Evolutionary conservation across 495 filamentous ascomycete species (phyloP).

Genomic region (Geoglossum glabrum): DNA sequence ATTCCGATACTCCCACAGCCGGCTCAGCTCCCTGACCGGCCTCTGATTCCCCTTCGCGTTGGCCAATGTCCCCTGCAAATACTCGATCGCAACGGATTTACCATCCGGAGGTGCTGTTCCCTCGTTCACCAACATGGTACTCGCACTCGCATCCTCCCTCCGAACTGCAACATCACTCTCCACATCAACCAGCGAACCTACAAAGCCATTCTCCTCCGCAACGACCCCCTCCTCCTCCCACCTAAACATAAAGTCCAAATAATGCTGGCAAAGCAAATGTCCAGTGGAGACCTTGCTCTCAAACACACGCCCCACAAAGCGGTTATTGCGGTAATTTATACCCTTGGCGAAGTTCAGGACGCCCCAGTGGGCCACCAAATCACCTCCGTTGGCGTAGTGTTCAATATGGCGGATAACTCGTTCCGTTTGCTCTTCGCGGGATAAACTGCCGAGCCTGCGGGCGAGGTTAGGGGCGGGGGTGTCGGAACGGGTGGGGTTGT

Average conservation of each 20-base stretch:
- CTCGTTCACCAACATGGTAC: constrained; percentile 4
- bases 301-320: constrained; percentile 63
- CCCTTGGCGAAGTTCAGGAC: constrained; percentile 44
- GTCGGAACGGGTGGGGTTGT: constrained; percentile 22
- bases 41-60: constrained; percentile 8
- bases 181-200: constrained; percentile 29
- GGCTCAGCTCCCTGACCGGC: constrained; percentile 48
- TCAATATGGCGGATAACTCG: constrained; percentile 50
- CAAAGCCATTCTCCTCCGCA: constrained; percentile 30
- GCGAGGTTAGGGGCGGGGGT: constrained; percentile 17
- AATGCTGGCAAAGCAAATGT: constrained; percentile 66
- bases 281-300: constrained; percentile 37
- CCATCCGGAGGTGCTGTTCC: no score
- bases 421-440: constrained; percentile 12
- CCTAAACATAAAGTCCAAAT: constrained; percentile 58
- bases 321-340: constrained; percentile 16
- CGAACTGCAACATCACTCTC: constrained; percentile 4
- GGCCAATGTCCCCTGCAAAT: constrained; percentile 10
- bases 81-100: no score
- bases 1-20: constrained; percentile 55
- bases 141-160: constrained; percentile 7
- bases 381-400: constrained; percentile 61
- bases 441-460: not conserved
- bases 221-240: constrained; percentile 16
- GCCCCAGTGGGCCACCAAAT: constrained; percentile 61